Base-by-base conservation (phyloP, 148 eudicot species). In the Pouteria glomerata region DNA sequence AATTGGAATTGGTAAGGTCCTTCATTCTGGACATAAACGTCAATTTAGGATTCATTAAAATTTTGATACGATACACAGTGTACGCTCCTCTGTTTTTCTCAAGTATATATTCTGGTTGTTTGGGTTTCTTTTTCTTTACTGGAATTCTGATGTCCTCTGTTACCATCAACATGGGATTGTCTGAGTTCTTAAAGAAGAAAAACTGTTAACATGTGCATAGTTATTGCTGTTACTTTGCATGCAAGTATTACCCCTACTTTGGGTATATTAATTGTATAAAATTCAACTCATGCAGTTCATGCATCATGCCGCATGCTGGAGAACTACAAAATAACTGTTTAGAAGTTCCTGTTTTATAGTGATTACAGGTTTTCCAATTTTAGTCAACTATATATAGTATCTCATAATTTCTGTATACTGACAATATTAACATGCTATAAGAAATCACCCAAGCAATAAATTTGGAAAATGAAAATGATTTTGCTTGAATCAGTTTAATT, bases 1-100 rank as follows among this genome's bases (percentile, higher is more conserved):
- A 52, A 87, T 95, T 71, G 99, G 99, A 73, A 90, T 95, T 47
- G 99, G 98, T 91, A 81, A 57, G 59, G 41, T 41, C 12, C 69
- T 72, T 47, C 59, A 59, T 14, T 57, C 35, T 39, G 60, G 1
- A 44, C 27, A 53, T 18, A 57, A 10, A 34, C 60, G 58, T 45
- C 29, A 50, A 27, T n/a, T 24, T 41, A 18, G 42, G n/a, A 53
- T 39, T 55, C 31, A 35, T 30, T 41, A 27, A 44, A 42, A 16
- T 24, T 24, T 64, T 18, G 14, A 15, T 63, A 45, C 31, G 34
- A 10, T 21, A 66, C 19, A 64, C 48, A 10, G 0, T 12, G 8
- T 61, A 5, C 16, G 1, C 12, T 53, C 8, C 19, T 1, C n/a
- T n/a, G n/a, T n/a, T n/a, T n/a, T n/a, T 44, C 48, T 51, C 30